phyloP scores from a whole-genome alignment of 2,329 filamentous ascomycete genomes.

The Claviceps pusilla region DNA sequence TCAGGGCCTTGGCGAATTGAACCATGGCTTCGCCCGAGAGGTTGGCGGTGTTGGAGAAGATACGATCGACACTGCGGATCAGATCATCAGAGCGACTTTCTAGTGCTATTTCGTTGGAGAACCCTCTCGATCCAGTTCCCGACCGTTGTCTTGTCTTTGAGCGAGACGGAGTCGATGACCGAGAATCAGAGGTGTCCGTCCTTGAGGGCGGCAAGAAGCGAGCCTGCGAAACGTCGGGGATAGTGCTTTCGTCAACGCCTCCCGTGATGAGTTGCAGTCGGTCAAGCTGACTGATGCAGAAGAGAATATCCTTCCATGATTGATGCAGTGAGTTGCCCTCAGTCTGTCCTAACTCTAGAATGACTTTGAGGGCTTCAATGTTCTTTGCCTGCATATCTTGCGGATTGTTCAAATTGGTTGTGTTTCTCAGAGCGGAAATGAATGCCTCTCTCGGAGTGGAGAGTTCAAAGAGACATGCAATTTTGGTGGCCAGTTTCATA shows the following conservation, averaged over 20 bases:
- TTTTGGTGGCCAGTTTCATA: constrained; percentile 82
- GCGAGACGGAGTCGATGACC: constrained; percentile 51
- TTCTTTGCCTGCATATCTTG: constrained; percentile 94
- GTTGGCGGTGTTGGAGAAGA: constrained; percentile 92
- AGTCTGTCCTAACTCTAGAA: constrained; percentile 81
- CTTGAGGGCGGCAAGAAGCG: constrained; percentile 50
- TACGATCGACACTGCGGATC: constrained; percentile 80
- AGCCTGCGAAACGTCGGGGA: constrained; percentile 82
- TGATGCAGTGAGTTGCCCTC: constrained; percentile 80
- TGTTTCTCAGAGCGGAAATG: constrained; percentile 80
- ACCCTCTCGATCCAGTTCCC: constrained; percentile 46
- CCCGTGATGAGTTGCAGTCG: constrained; percentile 88
- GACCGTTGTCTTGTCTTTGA: constrained; percentile 32
- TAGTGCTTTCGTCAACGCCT: constrained; percentile 79
- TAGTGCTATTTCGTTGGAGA: constrained; percentile 67
- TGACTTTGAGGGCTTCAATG: constrained; percentile 78
- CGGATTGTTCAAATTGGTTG: constrained; percentile 89
- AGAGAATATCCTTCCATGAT: constrained; percentile 91
- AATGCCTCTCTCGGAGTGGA: constrained; percentile 91
- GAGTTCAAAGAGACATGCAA: constrained; percentile 85
- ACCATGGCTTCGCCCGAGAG: constrained; percentile 89
- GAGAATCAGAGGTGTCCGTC: constrained; percentile 38
- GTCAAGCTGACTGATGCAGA: constrained; percentile 91
- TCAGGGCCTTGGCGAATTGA: constrained; percentile 81
- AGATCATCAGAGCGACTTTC: constrained; percentile 89